These are phyloP conservation scores for Peronospora destructor DNA, from an alignment of 352 stramenopile species.

Conservation along the genomic window DNA sequence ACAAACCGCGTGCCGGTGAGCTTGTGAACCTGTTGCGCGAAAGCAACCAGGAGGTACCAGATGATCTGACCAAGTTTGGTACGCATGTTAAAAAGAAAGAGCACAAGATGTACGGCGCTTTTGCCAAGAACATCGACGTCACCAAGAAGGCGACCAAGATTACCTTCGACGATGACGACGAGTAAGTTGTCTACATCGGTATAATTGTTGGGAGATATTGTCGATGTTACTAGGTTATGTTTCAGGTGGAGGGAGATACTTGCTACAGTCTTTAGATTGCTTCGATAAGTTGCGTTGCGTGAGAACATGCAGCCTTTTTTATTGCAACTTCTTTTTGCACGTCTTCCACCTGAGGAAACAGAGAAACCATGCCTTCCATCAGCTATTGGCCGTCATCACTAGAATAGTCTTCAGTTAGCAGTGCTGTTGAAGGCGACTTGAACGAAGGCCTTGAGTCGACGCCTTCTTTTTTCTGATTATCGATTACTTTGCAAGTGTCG, in stretches of 20 bases:
- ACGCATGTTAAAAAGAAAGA: conserved; percentile 99
- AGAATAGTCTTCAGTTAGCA: conserved; percentile 49
- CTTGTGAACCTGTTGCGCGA: conserved; percentile 94
- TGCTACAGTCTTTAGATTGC: conserved; percentile 23
- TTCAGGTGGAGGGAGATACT: conserved; percentile 12
- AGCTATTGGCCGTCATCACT: conserved; percentile 23
- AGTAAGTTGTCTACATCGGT: conserved; percentile 27
- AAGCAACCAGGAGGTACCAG: conserved; percentile 89
- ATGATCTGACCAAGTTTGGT: conserved; percentile 95
- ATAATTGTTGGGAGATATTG: conserved; percentile 3
- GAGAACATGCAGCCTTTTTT: conserved; percentile 4
- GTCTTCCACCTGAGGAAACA: neutral
- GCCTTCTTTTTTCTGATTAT: neutral
- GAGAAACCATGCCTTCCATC: neutral
- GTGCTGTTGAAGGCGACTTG: conserved; percentile 1
- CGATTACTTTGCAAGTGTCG: neutral
- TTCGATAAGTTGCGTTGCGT: conserved; percentile 19
- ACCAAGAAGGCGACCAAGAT: conserved; percentile 98
- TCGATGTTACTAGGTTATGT: conserved; percentile 25
- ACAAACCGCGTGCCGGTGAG: conserved; percentile 94
- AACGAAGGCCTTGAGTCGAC: neutral
- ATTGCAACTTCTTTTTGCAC: conserved; percentile 8
- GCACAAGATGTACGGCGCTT: conserved; percentile 98
- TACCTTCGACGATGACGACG: conserved; percentile 87
- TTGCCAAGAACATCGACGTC: conserved; percentile 90